Base-by-base conservation (phyloP, 352 stramenopile genomes). In the Lagenidium sp. region DNA sequence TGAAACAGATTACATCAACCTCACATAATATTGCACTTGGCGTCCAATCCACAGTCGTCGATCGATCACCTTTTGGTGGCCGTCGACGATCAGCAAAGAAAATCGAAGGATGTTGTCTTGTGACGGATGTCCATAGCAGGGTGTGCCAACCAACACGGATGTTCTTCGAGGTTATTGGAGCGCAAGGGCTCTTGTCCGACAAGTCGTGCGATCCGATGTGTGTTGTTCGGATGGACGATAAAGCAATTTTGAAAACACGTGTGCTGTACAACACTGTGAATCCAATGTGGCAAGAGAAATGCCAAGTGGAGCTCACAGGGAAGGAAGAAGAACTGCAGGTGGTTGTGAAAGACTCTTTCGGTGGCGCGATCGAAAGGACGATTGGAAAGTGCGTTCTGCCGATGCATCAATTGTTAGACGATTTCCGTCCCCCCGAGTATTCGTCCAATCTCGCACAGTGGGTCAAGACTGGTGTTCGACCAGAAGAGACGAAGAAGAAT, bases 251-350 rank as follows among this genome's bases (percentile, higher is more conserved):
- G 44, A 68, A 67, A 34, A 94, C 81, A 6, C 57, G 68, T 6
- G 65, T 88, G n/a, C 54, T 94, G 21, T 94, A 91, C 63, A 88
- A 88, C 49, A 91, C 81, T 4, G 53, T 84, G 7, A 94, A 94
- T 43, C 81, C 81, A 1, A 53, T 82, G 22, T 94, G 81, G 81
- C 57, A 86, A 28, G 78, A 88, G 50, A 86, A 85, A 47, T 71
- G 55, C 1, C 63, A 89, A 35, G 16, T 85, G 2, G 56, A 64
- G 38, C 36, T 67, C n/a, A 72, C 66, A 2, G 69, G 73, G 5
- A 54, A 57, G 0, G 77, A 85, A 42, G 53, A 70, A 11, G 71
- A 81, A 25, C 50, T 93, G 22, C 68, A 84, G 49, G 72, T 93
- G 34, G 75, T 88, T 8, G 81, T 93, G 24, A 88, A 88, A 50